phyloP scores from a whole-genome alignment of 1,139 yeast species.

The Candida albicans region DNA sequence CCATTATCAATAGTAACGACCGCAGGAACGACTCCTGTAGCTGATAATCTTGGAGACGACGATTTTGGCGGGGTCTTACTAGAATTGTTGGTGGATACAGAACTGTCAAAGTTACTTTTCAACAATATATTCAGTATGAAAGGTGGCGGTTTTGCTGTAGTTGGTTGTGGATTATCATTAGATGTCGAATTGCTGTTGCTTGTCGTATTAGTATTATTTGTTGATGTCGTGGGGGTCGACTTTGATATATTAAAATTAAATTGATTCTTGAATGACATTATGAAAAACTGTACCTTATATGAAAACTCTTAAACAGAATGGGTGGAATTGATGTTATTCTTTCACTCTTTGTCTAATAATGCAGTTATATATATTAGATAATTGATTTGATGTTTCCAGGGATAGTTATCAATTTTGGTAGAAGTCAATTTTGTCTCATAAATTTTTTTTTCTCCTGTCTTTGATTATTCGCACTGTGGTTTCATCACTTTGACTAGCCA shows the following conservation, averaged over 20 bases:
- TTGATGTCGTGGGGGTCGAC: slow-evolving; percentile 47
- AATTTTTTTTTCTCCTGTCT: no score
- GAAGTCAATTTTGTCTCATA: no score
- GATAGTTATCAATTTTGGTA: no score
- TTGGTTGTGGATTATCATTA: slow-evolving; percentile 2
- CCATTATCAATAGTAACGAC: slow-evolving; percentile 24
- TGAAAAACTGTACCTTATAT: background rate
- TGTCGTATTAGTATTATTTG: slow-evolving; percentile 35
- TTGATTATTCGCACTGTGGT: no score
- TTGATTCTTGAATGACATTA: slow-evolving; percentile 36
- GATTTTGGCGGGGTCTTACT: slow-evolving; percentile 11
- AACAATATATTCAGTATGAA: slow-evolving; percentile 22
- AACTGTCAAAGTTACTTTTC: slow-evolving; percentile 13
- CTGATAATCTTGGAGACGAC: slow-evolving; percentile 11
- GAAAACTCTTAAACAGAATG: no score
- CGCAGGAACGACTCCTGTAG: slow-evolving; percentile 27
- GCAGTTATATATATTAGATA: no score
- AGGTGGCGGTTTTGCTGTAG: slow-evolving; percentile 17
- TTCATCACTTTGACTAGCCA: no score
- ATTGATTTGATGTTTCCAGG: no score
- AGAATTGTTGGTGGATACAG: background rate
- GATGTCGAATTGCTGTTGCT: slow-evolving; percentile 6
- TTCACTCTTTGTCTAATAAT: no score
- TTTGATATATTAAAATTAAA: slow-evolving; percentile 41
- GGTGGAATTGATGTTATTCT: no score